phyloP scores from a whole-genome alignment of 495 filamentous ascomycete species.

The Podospora comata region DNA sequence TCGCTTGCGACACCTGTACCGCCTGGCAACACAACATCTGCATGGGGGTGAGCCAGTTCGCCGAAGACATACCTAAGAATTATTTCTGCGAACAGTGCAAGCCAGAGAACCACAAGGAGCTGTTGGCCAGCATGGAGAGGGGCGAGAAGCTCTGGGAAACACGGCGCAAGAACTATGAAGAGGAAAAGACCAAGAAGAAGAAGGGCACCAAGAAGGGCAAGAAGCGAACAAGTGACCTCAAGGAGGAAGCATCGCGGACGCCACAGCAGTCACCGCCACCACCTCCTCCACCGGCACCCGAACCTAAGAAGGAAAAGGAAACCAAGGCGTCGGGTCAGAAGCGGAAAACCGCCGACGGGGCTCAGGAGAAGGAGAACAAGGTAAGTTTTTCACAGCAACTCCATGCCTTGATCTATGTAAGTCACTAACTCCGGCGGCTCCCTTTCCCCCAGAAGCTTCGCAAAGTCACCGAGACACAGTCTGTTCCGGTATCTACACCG shows the following conservation, averaged over 20 bases:
- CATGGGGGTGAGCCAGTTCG: constrained; percentile 77
- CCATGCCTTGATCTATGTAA: too few species aligned
- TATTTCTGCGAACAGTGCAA: constrained; percentile 91
- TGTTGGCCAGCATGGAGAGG: constrained; percentile 66
- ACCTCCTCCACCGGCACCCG: constrained; percentile 29
- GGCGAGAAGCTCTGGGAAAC: constrained; percentile 89
- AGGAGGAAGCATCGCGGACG: constrained; percentile 43
- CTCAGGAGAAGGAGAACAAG: constrained; percentile 42
- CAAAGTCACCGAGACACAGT: constrained; percentile 48
- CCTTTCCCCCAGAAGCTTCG: constrained; percentile 45
- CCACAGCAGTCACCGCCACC: constrained; percentile 42
- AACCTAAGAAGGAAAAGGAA: constrained; percentile 39
- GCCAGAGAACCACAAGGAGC: constrained; percentile 73
- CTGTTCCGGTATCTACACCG: constrained; percentile 27
- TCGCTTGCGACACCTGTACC: constrained; percentile 84
- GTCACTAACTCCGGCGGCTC: not conserved
- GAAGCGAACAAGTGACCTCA: constrained; percentile 50
- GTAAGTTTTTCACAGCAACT: constrained; percentile 23
- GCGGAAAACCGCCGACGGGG: constrained; percentile 48
- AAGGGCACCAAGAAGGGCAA: constrained; percentile 48
- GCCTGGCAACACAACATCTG: constrained; percentile 98
- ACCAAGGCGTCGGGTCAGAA: constrained; percentile 29
- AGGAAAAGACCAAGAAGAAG: constrained; percentile 38
- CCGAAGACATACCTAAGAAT: constrained; percentile 66
- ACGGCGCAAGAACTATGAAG: constrained; percentile 53